phyloP scores from a whole-genome alignment of 305 asterid species.

The Fraxinus xanthoxyloides region DNA sequence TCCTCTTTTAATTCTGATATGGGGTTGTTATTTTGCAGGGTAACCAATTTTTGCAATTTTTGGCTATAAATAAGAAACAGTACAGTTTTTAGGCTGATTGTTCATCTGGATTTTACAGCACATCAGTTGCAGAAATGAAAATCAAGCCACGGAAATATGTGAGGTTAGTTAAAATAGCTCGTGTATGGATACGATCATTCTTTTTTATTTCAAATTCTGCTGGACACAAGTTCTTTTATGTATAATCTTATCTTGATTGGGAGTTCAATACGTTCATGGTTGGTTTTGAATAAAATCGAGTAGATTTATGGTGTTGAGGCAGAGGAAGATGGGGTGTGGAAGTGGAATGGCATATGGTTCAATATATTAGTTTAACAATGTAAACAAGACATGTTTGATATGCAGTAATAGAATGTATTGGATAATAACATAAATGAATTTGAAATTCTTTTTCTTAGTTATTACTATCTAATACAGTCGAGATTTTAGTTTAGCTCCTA shows the following conservation, averaged over 20 bases:
- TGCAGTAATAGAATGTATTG: not conserved
- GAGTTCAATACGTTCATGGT: not conserved
- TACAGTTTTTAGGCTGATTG: not conserved
- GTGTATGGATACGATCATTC: not conserved
- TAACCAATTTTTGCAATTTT: not conserved
- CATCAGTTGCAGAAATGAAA: slow-evolving; percentile 31
- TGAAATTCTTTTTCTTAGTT: not conserved
- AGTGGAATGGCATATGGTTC: not conserved
- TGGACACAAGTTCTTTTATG: not conserved
- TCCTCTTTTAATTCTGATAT: not conserved
- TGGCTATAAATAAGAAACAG: slow-evolving; percentile 2
- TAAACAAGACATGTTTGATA: not conserved
- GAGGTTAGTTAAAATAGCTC: slow-evolving; percentile 38
- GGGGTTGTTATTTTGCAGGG: slow-evolving; percentile 7
- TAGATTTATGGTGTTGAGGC: not conserved
- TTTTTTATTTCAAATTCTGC: not conserved
- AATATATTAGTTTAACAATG: not conserved
- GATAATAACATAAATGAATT: not conserved
- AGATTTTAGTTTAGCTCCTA: not conserved
- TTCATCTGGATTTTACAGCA: not conserved
- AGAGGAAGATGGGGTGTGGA: not conserved
- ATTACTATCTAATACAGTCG: not conserved
- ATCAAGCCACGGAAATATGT: slow-evolving; percentile 40
- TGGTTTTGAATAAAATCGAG: not conserved
- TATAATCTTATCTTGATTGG: not conserved